phyloP scores from a whole-genome alignment of 768 basidiomycete genomes.

The Pisolithus orientalis region DNA sequence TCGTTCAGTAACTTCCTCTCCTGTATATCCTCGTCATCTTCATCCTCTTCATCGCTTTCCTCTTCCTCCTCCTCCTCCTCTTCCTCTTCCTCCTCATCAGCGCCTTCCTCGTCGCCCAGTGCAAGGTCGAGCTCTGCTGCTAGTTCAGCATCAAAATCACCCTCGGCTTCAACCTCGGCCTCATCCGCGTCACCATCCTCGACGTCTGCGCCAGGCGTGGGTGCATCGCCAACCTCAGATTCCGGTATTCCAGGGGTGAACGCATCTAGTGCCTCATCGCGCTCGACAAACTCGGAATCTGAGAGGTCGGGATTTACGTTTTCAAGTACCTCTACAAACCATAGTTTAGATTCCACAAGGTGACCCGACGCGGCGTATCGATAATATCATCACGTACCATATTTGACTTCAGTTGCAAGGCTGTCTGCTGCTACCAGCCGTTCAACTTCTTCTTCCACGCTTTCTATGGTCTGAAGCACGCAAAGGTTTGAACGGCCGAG shows the following conservation, averaged over 20 bases:
- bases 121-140: conserved; percentile 85
- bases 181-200: conserved; percentile 58
- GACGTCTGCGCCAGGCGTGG: conserved; percentile 49
- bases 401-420: conserved; percentile 68
- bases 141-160: conserved; percentile 83
- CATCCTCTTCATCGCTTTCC: conserved; percentile 40
- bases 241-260: conserved; percentile 65
- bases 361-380: background rate
- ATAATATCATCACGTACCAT: conserved; percentile 38
- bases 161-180: conserved; percentile 59
- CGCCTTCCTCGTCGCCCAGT: conserved; percentile 63
- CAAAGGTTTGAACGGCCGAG: background rate
- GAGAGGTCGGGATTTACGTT: conserved; percentile 89
- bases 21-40: conserved; percentile 76
- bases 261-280: conserved; percentile 52
- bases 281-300: conserved; percentile 81
- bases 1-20: conserved; percentile 77
- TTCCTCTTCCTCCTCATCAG: conserved; percentile 57
- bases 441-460: conserved; percentile 90
- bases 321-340: conserved; percentile 65
- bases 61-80: conserved; percentile 63
- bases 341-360: background rate
- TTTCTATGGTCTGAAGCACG: conserved; percentile 74
- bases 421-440: conserved; percentile 77
- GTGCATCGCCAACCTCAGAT: conserved; percentile 59